Base-by-base conservation (phyloP, 2,329 filamentous ascomycete genomes). In the Xylariaceae sp. region DNA sequence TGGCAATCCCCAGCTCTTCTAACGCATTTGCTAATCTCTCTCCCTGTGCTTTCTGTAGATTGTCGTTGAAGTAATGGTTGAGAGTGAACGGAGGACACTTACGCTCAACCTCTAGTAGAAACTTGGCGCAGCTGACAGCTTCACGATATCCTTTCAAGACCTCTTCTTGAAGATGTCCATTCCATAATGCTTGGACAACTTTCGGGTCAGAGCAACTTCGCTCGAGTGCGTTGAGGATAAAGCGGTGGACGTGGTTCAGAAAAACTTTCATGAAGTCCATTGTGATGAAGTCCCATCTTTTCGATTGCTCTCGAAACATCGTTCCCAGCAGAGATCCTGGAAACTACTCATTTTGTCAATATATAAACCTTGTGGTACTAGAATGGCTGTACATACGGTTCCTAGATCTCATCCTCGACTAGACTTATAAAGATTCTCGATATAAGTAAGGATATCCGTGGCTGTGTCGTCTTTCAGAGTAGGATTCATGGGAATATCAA, bases 41-140 rank as follows among this genome's bases (percentile, higher is more conserved):
- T 0, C 49, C 38, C 14, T 64, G 58, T 3, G 48, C 41, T 34
- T 56, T 58, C 32, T 65, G 61, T 0, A 70, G 48, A 1, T 52
- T 50, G 3, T 56, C 52, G 36, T 67, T 73, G 53, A 80, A 79
- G 42, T 72, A 74, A 47, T 73, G 68, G 41, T 80, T 78, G 6
- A 71, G 55, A 0, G 78, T 82, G 27, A 70, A 55, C 0, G 70
- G 71, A 2, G 50, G 63, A 4, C 67, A 68, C 3, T 63, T 57
- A 12, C 66, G 62, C 55, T 82, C 77, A n/a, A 78, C 70, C 4
- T 64, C 41, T 3, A 82, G 59, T 3, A 82, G 61, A 42, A 74
- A 75, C 0, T 56, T 55, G 2, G 69, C 66, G 34, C 76, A 67
- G 0, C 69, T 55, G 22, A 76, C 61, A 3, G 74, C 74, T 16